Conservation (phyloP, 1,284 basidiomycete species). For the Agroathelia rolfsii region DNA sequence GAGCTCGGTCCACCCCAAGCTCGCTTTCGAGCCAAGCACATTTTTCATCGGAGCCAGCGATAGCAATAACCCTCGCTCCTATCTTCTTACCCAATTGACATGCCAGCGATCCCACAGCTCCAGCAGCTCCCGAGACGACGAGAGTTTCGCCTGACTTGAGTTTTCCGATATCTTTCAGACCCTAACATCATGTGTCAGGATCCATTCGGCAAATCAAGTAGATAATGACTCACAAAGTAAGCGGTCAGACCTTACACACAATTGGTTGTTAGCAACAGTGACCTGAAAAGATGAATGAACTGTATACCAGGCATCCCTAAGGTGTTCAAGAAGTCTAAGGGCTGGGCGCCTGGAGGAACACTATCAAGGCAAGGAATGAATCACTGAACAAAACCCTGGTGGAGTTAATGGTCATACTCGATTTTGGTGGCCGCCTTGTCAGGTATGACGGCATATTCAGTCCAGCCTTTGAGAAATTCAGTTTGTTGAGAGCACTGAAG, state of each 20-base stretch:
- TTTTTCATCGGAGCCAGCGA: constrained; percentile 73
- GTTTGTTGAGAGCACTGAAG: constrained; percentile 6
- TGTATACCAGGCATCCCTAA: constrained; percentile 63
- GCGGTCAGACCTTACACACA: constrained; percentile 59
- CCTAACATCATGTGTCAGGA: constrained; percentile 30
- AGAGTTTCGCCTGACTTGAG: constrained; percentile 77
- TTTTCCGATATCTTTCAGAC: constrained; percentile 71
- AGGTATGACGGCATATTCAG: constrained; percentile 60
- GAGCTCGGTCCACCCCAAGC: constrained; percentile 70
- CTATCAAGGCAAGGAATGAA: constrained; percentile 22
- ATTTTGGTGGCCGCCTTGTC: constrained; percentile 44
- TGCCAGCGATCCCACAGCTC: constrained; percentile 70
- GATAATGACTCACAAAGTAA: constrained; percentile 52
- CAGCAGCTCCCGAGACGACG: constrained; percentile 82
- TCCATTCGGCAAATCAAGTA: constrained; percentile 1
- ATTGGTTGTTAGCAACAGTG: background rate
- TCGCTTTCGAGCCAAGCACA: constrained; percentile 75
- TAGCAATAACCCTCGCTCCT: constrained; percentile 76
- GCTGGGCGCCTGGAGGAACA: constrained; percentile 36
- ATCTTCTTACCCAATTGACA: constrained; percentile 71
- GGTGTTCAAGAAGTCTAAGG: constrained; percentile 70
- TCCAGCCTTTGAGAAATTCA: constrained; percentile 51
- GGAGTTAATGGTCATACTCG: constrained; percentile 30
- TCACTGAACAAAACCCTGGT: background rate
- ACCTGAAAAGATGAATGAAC: constrained; percentile 3